These are phyloP conservation scores for Saccharomyces hybrid DNA, from an alignment of 1,139 yeast species.

Conservation along the genomic window DNA sequence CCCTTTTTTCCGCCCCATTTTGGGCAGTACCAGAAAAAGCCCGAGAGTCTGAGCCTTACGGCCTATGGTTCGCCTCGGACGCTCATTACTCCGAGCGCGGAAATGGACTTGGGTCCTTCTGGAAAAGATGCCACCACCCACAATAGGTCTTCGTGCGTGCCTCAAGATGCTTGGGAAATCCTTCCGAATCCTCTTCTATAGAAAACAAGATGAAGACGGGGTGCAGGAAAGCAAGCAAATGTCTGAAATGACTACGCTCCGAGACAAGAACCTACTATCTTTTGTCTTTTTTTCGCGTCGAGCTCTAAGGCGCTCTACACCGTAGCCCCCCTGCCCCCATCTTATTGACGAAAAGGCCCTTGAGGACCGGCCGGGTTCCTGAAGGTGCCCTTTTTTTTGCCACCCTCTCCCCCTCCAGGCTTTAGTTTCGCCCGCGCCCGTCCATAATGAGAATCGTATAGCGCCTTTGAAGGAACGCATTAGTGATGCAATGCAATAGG, in stretches of 20 bases:
- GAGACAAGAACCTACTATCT: neutral
- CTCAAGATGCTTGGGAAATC: neutral
- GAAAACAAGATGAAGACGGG: neutral
- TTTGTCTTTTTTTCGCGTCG: neutral
- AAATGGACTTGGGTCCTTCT: neutral
- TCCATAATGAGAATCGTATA: neutral
- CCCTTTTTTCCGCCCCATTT: neutral
- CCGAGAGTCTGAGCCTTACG: neutral
- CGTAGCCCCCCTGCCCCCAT: neutral
- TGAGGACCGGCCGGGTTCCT: neutral
- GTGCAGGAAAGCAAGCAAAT: neutral
- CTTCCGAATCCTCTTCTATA: neutral
- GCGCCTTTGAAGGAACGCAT: neutral
- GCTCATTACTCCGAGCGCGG: neutral
- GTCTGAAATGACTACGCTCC: neutral
- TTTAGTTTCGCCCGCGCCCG: neutral
- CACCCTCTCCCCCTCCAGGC: neutral
- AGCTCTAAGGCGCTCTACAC: neutral
- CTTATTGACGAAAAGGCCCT: neutral
- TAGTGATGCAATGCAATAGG: too few species aligned
- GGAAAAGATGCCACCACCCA: neutral
- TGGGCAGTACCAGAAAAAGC: neutral
- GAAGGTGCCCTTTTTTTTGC: neutral
- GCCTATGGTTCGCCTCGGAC: neutral
- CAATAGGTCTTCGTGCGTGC: neutral